Base-by-base conservation (phyloP, 2,329 filamentous ascomycete genomes). In the Colletotrichum camelliae region DNA sequence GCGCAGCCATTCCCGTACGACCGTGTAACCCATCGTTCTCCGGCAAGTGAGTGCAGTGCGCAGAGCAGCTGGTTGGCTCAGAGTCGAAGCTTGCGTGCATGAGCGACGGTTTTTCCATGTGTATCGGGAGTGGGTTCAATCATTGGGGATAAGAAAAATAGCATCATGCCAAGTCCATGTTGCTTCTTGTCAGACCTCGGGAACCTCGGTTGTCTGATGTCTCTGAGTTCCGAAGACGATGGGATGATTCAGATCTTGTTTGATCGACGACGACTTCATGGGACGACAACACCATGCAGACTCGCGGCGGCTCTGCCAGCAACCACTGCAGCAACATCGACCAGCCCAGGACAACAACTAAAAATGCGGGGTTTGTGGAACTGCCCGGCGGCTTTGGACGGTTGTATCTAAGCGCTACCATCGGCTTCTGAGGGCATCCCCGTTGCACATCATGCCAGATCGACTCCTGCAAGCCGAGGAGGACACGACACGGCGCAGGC, bases 191-290 rank as follows among this genome's bases (percentile, higher is more conserved):
- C 60, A 18, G 39, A 52, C 27, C 62, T 61, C 65, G 70, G 73
- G 64, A 61, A 57, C 55, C 33, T 75, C 73, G 73, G 73, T 73
- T 75, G 73, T 73, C 73, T 73, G 73, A 75, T 60, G 73, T 69
- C 70, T 60, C 43, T 65, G 52, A 43, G 73, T 73, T 64, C 73
- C 73, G 70, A 75, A 68, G 64, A 75, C 64, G 55, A 68, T 65
- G 70, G 57, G 73, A 73, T 73, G 70, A 75, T 75, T 75, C 73
- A 75, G 73, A 75, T 69, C 58, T 21, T 35, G 73, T 75, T 75
- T 75, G 73, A 75, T 73, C 73, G 70, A 35, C 73, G 31, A 67
- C 37, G 39, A 58, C 35, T 64, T 58, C 29, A 73, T 60, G 64
- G 73, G 70, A 73, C 35, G 33, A 37, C 29, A 13, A 60, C 58